Percentiles rank a stretch among this genome's conserved stretches.
Evolutionary conservation across 352 stramenopile species (phyloP).

Genomic region (Peronospora farinosa): DNA sequence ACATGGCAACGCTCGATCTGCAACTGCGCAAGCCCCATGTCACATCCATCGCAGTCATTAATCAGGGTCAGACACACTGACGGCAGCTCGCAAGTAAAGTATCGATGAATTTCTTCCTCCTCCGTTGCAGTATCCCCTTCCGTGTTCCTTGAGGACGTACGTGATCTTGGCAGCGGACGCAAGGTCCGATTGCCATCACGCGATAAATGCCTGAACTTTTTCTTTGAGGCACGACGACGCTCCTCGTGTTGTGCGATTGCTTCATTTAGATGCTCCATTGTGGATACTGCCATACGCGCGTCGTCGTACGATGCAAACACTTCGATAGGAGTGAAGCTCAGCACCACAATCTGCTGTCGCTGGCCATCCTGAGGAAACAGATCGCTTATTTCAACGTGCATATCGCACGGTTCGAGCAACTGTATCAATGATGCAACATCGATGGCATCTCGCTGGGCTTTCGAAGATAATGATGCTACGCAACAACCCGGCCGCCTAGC

Average conservation of each 20-base stretch:
- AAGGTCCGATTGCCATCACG: conserved; percentile 2
- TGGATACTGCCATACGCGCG: conserved; percentile 42
- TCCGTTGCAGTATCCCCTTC: conserved; percentile 5
- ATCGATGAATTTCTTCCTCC: conserved; percentile 56
- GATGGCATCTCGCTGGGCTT: conserved; percentile 20
- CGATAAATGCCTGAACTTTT: conserved; percentile 2
- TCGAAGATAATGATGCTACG: conserved; percentile 26
- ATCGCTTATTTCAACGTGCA: conserved; percentile 63
- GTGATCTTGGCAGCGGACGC: conserved; percentile 10
- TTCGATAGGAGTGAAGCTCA: conserved; percentile 71
- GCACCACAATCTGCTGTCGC: conserved; percentile 64
- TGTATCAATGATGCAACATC: conserved; percentile 51
- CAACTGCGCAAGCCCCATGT: conserved; percentile 79
- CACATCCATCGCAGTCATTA: conserved; percentile 81
- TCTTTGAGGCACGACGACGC: conserved; percentile 2
- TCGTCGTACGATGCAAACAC: conserved; percentile 82
- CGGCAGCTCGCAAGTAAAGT: conserved; percentile 67
- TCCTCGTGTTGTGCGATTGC: conserved; percentile 22
- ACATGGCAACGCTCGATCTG: conserved; percentile 62
- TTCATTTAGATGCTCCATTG: conserved; percentile 39
- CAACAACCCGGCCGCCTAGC: conserved; percentile 62
- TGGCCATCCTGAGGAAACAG: conserved; percentile 59
- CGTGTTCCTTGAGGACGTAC: conserved; percentile 21
- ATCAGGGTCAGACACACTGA: conserved; percentile 71
- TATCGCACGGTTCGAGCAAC: conserved; percentile 65